These are phyloP conservation scores for Phyllosticta capitalensis DNA, from an alignment of 2,329 filamentous ascomycete genomes.

Conservation along the genomic window DNA sequence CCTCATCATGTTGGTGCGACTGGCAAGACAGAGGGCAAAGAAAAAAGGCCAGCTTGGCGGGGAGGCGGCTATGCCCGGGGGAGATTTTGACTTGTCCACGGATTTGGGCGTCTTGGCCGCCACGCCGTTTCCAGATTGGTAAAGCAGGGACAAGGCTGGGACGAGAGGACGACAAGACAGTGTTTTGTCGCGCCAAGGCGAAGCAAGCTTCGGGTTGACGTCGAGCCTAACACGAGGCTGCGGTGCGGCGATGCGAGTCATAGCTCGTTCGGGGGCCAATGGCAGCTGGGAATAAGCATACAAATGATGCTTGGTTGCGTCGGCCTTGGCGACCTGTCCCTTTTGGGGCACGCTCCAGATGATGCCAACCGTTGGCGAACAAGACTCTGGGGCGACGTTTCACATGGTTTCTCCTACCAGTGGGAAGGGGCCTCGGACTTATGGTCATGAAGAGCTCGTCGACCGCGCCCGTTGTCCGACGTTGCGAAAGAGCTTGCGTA, in stretches of 20 bases:
- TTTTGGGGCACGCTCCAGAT: neutral
- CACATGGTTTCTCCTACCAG: too few relatives aligned
- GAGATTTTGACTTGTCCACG: neutral
- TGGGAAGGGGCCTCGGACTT: too few relatives aligned
- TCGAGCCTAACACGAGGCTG: neutral
- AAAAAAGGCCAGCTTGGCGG: neutral
- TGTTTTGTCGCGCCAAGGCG: too few relatives aligned
- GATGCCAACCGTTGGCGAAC: neutral
- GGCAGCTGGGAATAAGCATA: neutral
- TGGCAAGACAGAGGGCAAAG: neutral
- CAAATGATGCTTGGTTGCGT: neutral
- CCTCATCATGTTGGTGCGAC: too few relatives aligned
- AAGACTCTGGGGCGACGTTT: too few relatives aligned
- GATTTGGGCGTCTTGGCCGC: neutral
- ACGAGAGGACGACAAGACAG: too few relatives aligned
- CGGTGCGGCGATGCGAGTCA: neutral
- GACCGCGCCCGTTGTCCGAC: too few relatives aligned
- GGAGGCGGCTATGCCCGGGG: neutral
- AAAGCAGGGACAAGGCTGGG: too few relatives aligned
- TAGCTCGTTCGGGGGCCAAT: neutral
- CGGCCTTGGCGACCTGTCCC: neutral
- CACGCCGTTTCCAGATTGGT: neutral
- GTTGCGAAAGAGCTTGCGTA: conserved; percentile 11
- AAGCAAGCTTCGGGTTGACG: too few relatives aligned
- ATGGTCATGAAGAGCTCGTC: too few relatives aligned